phyloP scores from a whole-genome alignment of 2,329 filamentous ascomycete species.

The Amphichorda felina region DNA sequence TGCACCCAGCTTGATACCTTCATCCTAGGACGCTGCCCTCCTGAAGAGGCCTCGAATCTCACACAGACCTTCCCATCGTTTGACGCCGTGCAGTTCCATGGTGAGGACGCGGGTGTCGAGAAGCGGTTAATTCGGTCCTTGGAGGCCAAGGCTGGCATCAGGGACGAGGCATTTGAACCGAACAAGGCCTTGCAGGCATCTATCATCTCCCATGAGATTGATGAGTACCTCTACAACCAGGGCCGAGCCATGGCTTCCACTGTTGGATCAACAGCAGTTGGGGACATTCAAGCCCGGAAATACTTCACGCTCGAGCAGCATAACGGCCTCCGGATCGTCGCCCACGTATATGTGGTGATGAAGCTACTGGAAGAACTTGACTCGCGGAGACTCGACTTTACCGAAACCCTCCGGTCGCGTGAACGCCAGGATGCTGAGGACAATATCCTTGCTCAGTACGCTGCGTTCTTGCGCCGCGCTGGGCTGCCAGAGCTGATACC shows the following conservation, averaged over 20 bases:
- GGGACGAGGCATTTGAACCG: slow-evolving; percentile 48
- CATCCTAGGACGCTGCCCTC: slow-evolving; percentile 41
- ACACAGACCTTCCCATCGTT: slow-evolving; percentile 50
- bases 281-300: slow-evolving; percentile 13
- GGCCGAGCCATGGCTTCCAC: slow-evolving; percentile 32
- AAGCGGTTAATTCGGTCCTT: slow-evolving; percentile 49
- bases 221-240: slow-evolving; percentile 46
- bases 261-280: too few relatives aligned
- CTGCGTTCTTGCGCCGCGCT: slow-evolving; percentile 62
- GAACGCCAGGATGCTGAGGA: slow-evolving; percentile 42
- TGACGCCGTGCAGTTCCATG: slow-evolving; percentile 52
- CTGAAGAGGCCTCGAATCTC: slow-evolving; percentile 39
- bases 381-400: slow-evolving; percentile 2
- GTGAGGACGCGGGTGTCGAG: slow-evolving; percentile 38
- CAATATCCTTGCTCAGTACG: slow-evolving; percentile 70
- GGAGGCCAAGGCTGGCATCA: slow-evolving; percentile 42
- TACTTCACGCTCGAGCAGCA: slow-evolving; percentile 45
- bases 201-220: slow-evolving; percentile 53
- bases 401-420: neutral
- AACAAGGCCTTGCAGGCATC: slow-evolving; percentile 68
- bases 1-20: slow-evolving; percentile 70
- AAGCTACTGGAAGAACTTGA: slow-evolving; percentile 53
- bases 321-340: slow-evolving; percentile 54
- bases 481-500: slow-evolving; percentile 71
- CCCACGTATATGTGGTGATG: slow-evolving; percentile 54